Percentiles rank a stretch among this genome's conserved stretches.
phyloP scores from a whole-genome alignment of 306 rosid genomes.

The Carpinus fangiana region DNA sequence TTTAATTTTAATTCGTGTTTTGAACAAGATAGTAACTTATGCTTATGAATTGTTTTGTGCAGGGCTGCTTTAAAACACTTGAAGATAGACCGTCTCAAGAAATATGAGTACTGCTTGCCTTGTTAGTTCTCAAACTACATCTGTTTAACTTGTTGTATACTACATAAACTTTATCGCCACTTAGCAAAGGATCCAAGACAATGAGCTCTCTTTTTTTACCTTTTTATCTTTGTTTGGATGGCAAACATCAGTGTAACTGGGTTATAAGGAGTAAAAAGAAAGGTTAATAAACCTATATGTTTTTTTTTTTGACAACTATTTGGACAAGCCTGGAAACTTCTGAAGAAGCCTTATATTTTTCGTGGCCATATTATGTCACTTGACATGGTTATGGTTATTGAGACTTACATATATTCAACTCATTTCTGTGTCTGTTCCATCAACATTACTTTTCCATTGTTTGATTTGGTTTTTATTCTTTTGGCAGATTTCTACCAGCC shows the following conservation, averaged over 20 bases:
- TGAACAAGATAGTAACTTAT: slow-evolving; percentile 16
- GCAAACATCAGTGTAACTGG: neutral
- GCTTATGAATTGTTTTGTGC: slow-evolving; percentile 20
- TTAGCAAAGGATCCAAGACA: neutral
- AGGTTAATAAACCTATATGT: neutral
- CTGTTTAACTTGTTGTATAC: slow-evolving; percentile 3
- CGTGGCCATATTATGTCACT: slow-evolving; percentile 5
- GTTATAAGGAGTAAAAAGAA: neutral
- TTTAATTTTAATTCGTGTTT: slow-evolving; percentile 5
- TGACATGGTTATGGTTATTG: slow-evolving; percentile 6
- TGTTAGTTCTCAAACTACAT: slow-evolving; percentile 50
- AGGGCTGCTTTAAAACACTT: slow-evolving; percentile 86
- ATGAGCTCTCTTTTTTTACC: neutral
- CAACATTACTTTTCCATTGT: neutral
- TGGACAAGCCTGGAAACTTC: neutral
- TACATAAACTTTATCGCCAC: neutral
- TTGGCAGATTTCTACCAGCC: slow-evolving; percentile 80
- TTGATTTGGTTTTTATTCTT: slow-evolving; percentile 10
- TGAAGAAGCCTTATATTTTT: slow-evolving; percentile 1
- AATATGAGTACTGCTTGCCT: slow-evolving; percentile 85
- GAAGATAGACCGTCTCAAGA: slow-evolving; percentile 81
- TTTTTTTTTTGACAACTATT: neutral
- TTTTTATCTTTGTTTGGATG: neutral
- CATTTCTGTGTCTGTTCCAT: neutral
- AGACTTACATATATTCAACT: neutral